Conservation (phyloP, 306 rosid genomes). For the Inga leiocalycina region DNA sequence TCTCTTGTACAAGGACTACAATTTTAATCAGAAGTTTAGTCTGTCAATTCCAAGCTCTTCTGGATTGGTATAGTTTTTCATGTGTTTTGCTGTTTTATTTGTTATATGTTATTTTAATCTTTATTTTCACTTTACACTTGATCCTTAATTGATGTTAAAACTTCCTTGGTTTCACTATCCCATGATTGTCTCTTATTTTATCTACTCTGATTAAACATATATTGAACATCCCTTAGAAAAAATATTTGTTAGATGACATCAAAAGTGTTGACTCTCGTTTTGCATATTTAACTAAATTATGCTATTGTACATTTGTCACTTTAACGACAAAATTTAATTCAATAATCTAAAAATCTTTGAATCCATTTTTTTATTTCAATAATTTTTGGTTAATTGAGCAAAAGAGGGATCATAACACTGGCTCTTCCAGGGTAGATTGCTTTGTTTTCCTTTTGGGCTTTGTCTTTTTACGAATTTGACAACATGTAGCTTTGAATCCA, state of each 20-base stretch:
- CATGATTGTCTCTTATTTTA: neutral
- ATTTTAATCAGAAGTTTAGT: conserved; percentile 80
- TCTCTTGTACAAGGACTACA: conserved; percentile 85
- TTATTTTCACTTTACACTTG: conserved; percentile 7
- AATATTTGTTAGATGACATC: neutral
- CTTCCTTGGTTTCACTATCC: conserved; percentile 6
- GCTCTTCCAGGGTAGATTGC: neutral
- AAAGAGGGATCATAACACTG: neutral
- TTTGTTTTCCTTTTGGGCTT: conserved; percentile 3
- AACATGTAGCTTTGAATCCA: neutral
- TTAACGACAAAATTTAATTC: neutral
- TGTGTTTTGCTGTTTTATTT: conserved; percentile 12
- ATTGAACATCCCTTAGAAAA: neutral
- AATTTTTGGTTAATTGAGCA: neutral
- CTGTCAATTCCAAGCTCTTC: conserved; percentile 63
- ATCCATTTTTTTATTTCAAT: conserved; percentile 18
- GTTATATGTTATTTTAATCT: neutral
- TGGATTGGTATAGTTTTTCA: conserved; percentile 70
- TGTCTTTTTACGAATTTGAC: conserved; percentile 6
- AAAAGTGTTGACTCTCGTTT: neutral
- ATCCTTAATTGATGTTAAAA: conserved; percentile 15
- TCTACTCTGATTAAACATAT: neutral
- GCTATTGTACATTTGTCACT: neutral
- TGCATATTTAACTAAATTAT: neutral
- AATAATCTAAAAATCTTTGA: neutral